A percentile compares a stretch with the other conserved stretches of the same genome.
Conservation (phyloP, 2,329 filamentous ascomycete species). For the Alternaria solani region DNA sequence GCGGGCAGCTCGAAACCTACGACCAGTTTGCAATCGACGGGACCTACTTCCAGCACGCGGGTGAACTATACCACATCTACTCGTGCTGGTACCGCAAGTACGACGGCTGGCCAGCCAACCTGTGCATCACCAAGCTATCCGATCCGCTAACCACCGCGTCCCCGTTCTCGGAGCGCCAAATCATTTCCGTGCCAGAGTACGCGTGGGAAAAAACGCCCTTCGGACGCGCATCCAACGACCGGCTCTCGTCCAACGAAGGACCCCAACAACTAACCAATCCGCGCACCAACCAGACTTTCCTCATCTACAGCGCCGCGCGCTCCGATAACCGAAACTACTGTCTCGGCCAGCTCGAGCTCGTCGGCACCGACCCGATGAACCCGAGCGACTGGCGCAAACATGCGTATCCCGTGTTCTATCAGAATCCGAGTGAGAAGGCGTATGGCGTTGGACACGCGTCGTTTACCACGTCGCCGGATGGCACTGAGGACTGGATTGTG, state of each 20-base stretch:
- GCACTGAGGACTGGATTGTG: conserved; percentile 60
- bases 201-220: conserved; percentile 63
- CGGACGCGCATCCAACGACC: conserved; percentile 56
- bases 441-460: conserved; percentile 62
- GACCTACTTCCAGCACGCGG: conserved; percentile 59
- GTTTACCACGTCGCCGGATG: conserved; percentile 59
- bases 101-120: conserved; percentile 60
- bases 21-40: conserved; percentile 64
- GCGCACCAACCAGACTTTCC: conserved; percentile 56
- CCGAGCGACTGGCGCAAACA: conserved; percentile 59
- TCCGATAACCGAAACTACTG: conserved; percentile 64
- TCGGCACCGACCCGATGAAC: conserved; percentile 60
- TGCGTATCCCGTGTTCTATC: conserved; percentile 58
- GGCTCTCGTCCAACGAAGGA: conserved; percentile 60
- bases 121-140: conserved; percentile 61
- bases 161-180: conserved; percentile 57
- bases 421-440: conserved; percentile 55
- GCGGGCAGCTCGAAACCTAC: conserved; percentile 59
- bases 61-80: conserved; percentile 51
- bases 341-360: conserved; percentile 60
- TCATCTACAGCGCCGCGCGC: conserved; percentile 60
- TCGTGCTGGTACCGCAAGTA: conserved; percentile 55
- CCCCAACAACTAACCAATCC: conserved; percentile 61
- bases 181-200: conserved; percentile 58
- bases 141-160: conserved; percentile 59